Evolutionary conservation across 2,329 filamentous ascomycete genomes (phyloP).

Genomic region (Ophiostoma australiae): DNA sequence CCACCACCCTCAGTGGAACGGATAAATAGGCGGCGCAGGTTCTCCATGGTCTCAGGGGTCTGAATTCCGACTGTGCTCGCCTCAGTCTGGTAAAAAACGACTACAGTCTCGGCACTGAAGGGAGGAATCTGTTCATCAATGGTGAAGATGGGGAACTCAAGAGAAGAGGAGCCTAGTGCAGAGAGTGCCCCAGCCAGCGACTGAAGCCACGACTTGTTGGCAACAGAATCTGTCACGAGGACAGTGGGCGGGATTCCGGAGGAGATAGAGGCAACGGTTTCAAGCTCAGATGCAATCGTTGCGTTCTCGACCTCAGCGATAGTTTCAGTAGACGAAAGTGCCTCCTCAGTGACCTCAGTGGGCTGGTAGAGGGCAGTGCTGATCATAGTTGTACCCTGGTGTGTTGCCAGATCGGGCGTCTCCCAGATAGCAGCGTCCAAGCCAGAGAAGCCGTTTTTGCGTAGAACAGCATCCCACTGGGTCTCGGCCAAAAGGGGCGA

Average conservation of each 20-base stretch:
- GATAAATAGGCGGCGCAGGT: slow-evolving; percentile 31
- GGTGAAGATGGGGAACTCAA: slow-evolving; percentile 15
- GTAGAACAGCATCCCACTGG: slow-evolving; percentile 26
- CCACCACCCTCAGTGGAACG: slow-evolving; percentile 21
- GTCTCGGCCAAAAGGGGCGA: slow-evolving; percentile 26
- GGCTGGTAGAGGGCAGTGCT: slow-evolving; percentile 22
- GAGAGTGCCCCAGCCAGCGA: background rate
- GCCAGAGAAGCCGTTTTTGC: slow-evolving; percentile 26
- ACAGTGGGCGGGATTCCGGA: background rate
- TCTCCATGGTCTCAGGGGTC: slow-evolving; percentile 30
- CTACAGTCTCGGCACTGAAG: slow-evolving; percentile 10
- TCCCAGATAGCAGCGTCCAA: slow-evolving; percentile 27
- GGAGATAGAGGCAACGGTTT: background rate
- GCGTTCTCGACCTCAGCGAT: background rate
- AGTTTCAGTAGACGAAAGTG: background rate
- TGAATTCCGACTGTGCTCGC: slow-evolving; percentile 24
- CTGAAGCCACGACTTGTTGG: slow-evolving; percentile 23
- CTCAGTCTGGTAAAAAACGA: slow-evolving; percentile 26
- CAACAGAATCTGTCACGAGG: slow-evolving; percentile 23
- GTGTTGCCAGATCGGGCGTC: slow-evolving; percentile 25
- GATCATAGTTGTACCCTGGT: slow-evolving; percentile 28
- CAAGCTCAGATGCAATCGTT: background rate
- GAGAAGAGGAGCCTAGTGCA: background rate
- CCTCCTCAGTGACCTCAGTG: background rate
- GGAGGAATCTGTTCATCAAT: slow-evolving; percentile 15